Evolutionary conservation across 495 filamentous ascomycete species (phyloP).

Genomic region (Aspergillus nidulans): DNA sequence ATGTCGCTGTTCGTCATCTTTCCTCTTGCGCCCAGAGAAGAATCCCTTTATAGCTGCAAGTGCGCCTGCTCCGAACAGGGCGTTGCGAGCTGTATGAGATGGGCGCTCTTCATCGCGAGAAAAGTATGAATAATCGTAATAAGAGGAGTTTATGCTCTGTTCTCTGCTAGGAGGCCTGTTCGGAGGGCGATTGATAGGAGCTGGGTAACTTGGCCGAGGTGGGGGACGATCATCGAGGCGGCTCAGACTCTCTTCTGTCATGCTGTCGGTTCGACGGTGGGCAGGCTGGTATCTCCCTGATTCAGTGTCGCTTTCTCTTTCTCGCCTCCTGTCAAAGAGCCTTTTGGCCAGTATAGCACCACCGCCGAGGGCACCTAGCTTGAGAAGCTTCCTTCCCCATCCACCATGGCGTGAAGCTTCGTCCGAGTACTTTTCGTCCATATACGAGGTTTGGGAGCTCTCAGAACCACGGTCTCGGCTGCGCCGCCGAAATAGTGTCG

Average conservation of each 20-base stretch:
- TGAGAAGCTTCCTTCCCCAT: slow-evolving; percentile 61
- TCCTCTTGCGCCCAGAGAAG: slow-evolving; percentile 57
- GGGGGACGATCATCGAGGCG: slow-evolving; percentile 40
- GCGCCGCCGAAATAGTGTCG: slow-evolving; percentile 51
- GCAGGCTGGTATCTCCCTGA: slow-evolving; percentile 43
- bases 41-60: slow-evolving; percentile 61
- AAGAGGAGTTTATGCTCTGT: slow-evolving; percentile 41
- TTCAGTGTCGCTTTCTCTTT: slow-evolving; percentile 55
- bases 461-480: slow-evolving; percentile 34
- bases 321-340: slow-evolving; percentile 55
- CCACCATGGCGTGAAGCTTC: slow-evolving; percentile 45
- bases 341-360: slow-evolving; percentile 61
- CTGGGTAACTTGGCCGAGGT: slow-evolving; percentile 35
- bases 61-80: slow-evolving; percentile 63
- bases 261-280: slow-evolving; percentile 38
- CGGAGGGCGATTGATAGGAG: slow-evolving; percentile 35
- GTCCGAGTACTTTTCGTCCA: slow-evolving; percentile 59
- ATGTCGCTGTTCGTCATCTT: slow-evolving; percentile 59
- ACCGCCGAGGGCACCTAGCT: slow-evolving; percentile 62
- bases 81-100: slow-evolving; percentile 54
- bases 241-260: slow-evolving; percentile 40
- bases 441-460: slow-evolving; percentile 48
- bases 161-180: slow-evolving; percentile 29
- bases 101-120: slow-evolving; percentile 32
- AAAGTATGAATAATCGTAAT: slow-evolving; percentile 41